Percentiles rank a stretch among this genome's conserved stretches.
phyloP scores from a whole-genome alignment of 805 yeast genomes.

The Yamadazyma kitorensis region DNA sequence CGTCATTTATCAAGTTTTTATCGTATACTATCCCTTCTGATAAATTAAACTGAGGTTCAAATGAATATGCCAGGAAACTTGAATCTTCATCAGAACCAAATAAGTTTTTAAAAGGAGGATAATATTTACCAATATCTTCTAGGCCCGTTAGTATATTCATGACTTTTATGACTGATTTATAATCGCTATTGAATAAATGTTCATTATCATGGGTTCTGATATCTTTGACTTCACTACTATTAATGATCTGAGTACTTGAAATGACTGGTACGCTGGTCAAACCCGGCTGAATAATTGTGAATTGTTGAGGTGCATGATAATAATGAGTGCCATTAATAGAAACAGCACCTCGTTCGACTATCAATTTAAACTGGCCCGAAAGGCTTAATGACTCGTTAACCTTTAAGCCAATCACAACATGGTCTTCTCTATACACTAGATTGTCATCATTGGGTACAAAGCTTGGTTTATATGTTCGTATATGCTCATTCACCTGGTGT shows the following conservation, averaged over 20 bases:
- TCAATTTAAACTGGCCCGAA: slow-evolving; percentile 45
- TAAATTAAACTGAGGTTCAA: slow-evolving; percentile 23
- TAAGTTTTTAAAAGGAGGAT: slow-evolving; percentile 45
- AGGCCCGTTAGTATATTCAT: slow-evolving; percentile 41
- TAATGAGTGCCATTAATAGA: slow-evolving; percentile 38
- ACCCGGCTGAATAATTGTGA: slow-evolving; percentile 26
- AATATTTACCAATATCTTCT: slow-evolving; percentile 39
- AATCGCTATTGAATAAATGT: slow-evolving; percentile 38
- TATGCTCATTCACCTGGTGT: not conserved
- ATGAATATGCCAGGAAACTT: slow-evolving; percentile 29
- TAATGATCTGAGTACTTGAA: slow-evolving; percentile 37
- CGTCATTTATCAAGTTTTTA: slow-evolving; percentile 3
- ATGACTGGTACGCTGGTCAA: slow-evolving; percentile 44
- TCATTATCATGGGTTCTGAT: slow-evolving; percentile 27
- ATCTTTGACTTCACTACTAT: slow-evolving; percentile 25
- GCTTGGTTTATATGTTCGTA: slow-evolving; percentile 24
- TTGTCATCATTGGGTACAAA: slow-evolving; percentile 35
- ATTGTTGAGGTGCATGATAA: slow-evolving; percentile 22
- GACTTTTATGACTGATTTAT: slow-evolving; percentile 42
- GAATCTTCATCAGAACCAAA: slow-evolving; percentile 19
- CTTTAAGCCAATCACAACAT: slow-evolving; percentile 42
- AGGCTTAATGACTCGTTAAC: slow-evolving; percentile 41
- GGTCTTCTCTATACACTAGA: slow-evolving; percentile 26
- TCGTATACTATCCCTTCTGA: slow-evolving; percentile 8
- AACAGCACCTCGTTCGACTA: slow-evolving; percentile 47